Evolutionary conservation across 2,329 filamentous ascomycete species (phyloP).

Genomic region (Aspergillus bombycis): DNA sequence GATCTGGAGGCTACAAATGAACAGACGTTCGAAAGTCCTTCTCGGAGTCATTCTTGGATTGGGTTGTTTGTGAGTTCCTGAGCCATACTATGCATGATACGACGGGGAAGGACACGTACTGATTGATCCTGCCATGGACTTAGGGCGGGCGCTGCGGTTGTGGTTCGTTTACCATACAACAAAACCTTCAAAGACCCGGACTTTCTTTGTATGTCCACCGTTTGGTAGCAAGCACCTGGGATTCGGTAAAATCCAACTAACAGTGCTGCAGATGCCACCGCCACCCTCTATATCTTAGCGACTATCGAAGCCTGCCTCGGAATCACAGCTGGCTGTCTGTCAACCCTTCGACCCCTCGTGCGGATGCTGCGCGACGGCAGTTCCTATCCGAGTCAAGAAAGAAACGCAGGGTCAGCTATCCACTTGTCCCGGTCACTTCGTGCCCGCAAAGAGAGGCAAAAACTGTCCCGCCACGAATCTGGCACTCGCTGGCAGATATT

Average conservation of each 20-base stretch:
- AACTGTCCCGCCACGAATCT: not conserved
- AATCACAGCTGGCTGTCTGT: conserved; percentile 27
- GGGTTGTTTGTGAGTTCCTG: conserved; percentile 45
- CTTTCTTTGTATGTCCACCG: conserved; percentile 32
- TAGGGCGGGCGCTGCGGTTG: conserved; percentile 7
- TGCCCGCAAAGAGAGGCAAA: not conserved
- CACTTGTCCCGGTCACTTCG: not conserved
- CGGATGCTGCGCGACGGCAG: conserved; percentile 15
- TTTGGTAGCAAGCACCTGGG: not conserved
- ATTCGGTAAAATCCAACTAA: conserved; percentile 23
- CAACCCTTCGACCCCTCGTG: conserved; percentile 44
- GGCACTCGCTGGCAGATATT: not conserved
- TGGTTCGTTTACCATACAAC: conserved; percentile 10
- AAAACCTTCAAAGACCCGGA: conserved; percentile 22
- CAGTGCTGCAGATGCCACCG: not conserved
- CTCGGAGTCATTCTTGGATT: conserved; percentile 54
- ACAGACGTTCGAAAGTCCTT: conserved; percentile 50
- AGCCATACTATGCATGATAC: not conserved
- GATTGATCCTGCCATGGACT: conserved; percentile 24
- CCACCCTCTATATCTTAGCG: conserved; percentile 27
- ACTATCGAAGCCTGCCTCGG: conserved; percentile 19
- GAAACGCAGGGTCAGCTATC: not conserved
- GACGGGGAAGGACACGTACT: not conserved
- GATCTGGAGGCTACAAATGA: conserved; percentile 56
- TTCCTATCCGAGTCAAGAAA: not conserved